These are phyloP conservation scores for Raddia distichophylla DNA, from an alignment of 176 grass and related monocot species.

Conservation along the genomic window DNA sequence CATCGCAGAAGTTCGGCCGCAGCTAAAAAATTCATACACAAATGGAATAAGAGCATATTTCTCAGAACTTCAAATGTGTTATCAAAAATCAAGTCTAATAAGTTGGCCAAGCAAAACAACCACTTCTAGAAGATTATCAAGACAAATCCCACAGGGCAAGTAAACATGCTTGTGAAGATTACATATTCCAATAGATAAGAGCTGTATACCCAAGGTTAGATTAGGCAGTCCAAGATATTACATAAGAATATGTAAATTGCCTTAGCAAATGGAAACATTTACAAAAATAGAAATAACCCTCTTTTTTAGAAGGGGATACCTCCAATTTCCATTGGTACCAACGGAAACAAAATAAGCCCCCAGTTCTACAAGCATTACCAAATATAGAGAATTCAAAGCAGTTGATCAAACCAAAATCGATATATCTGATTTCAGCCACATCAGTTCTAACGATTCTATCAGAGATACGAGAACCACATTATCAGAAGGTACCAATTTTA, in stretches of 20 bases:
- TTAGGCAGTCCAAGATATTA: background rate
- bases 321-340: no score
- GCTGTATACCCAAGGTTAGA: background rate
- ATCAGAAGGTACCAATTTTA: background rate
- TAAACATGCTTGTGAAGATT: slow-evolving; percentile 3
- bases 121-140: background rate
- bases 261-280: background rate
- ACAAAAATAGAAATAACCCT: background rate
- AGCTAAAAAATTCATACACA: slow-evolving; percentile 54
- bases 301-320: no score
- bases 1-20: slow-evolving; percentile 88
- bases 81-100: background rate
- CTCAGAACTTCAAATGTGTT: background rate
- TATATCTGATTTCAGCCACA: background rate
- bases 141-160: background rate
- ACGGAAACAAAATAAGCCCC: no score
- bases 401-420: background rate
- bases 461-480: background rate
- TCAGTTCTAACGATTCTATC: background rate
- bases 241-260: background rate
- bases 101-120: background rate
- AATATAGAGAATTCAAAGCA: background rate
- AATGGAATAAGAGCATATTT: slow-evolving; percentile 27
- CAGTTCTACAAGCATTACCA: background rate
- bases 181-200: background rate